Evolutionary conservation across 306 rosid species (phyloP), one percentile per base, ranked within the genome.

Genomic region (Abrus pulchellus): DNA sequence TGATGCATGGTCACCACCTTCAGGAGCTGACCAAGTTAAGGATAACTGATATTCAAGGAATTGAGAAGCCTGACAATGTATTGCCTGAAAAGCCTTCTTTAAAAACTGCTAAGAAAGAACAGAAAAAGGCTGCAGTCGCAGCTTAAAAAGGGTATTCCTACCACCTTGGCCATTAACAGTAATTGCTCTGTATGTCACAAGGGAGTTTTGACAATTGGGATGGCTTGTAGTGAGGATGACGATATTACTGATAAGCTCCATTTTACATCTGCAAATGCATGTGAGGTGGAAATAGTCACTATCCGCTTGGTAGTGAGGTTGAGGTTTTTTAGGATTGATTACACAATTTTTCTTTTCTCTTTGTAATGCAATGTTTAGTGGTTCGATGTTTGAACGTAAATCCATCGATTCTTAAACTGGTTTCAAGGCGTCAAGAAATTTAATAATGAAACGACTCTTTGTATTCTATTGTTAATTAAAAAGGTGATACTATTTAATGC

Each of bases 21-120:
- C 86, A 93, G 99, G 99, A 95, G 75, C 78, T 95, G 83, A 93
- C 97, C 6, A 93, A 95, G 90, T 77, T 95, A 85, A 95, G 99
- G 94, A 90, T 95, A 84, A 83, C 85, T 80, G 90, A 95, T 77
- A 89, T 93, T 68, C 89, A 93, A 89, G 99, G 99, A 83, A 86
- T 95, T 75, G 90, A 88, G 86, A 91, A 89, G 83, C 96, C 91
- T 36, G 79, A 74, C 36, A 78, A 44, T 10, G 76, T 14, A 27
- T 68, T 69, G 50, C 12, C 65, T 7, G 89, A 53, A 71, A 90
- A 87, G 78, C 89, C 96, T 85, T 27, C 90, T 20, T 20, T 20
- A 69, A 90, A 89, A 80, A 80, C 85, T 75, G 77, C 86, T 36
- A 78, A 76, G 83, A 89, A 88, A 85, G 90, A 89, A 76, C 75